Conservation (phyloP, 352 stramenopile genomes). For the Halophytophthora polymorphica region DNA sequence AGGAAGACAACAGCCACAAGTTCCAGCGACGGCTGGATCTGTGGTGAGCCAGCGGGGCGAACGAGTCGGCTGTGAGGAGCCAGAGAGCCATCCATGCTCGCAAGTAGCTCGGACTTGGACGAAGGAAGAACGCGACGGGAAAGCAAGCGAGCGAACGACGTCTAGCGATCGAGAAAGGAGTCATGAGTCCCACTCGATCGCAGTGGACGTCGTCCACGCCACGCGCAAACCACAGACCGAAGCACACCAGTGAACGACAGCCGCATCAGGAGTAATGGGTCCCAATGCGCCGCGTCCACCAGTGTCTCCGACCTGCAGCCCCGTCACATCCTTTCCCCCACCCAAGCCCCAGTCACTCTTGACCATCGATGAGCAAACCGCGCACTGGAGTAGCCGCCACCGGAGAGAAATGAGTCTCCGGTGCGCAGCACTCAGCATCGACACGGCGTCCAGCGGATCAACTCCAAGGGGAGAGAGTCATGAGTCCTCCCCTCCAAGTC, state of each 20-base stretch:
- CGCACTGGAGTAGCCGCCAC: background rate
- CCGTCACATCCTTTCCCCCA: no score
- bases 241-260: slow-evolving; percentile 17
- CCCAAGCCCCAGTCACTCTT: slow-evolving; percentile 9
- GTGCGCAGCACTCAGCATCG: slow-evolving; percentile 2
- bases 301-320: slow-evolving; percentile 4
- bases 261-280: slow-evolving; percentile 32
- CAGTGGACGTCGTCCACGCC: slow-evolving; percentile 5
- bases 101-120: no score
- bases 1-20: no score
- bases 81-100: no score
- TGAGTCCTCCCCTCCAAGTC: slow-evolving; percentile 16
- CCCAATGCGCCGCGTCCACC: slow-evolving; percentile 23
- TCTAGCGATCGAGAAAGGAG: slow-evolving; percentile 17
- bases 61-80: no score
- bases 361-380: slow-evolving; percentile 1
- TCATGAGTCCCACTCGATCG: slow-evolving; percentile 26
- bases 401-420: slow-evolving; percentile 34
- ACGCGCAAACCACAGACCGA: slow-evolving; percentile 10
- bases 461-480: slow-evolving; percentile 13
- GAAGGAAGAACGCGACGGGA: no score
- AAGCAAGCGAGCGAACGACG: slow-evolving; percentile 3
- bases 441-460: no score
- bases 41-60: no score
- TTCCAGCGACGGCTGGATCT: no score